Conservation (phyloP, 352 stramenopile species). For the Pythium plurisporium region DNA sequence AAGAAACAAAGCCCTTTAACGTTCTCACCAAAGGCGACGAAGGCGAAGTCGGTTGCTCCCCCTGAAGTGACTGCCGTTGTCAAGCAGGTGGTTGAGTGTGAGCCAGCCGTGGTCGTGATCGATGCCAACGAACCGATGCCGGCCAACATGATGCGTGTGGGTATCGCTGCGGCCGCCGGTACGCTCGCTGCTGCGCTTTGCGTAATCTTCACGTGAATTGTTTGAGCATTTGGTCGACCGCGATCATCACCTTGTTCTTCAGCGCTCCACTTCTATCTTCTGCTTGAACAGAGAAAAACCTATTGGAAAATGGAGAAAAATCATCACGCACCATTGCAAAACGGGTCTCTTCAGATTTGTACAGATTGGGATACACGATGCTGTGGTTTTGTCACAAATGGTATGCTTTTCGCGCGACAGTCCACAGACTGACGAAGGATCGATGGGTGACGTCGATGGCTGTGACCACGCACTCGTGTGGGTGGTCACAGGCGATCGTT, state of each 20-base stretch:
- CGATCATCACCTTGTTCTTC: not conserved
- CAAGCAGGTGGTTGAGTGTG: not conserved
- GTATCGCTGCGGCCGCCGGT: conserved; percentile 50
- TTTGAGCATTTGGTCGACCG: too few species aligned
- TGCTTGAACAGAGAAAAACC: conserved; percentile 7
- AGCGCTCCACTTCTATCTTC: conserved; percentile 1
- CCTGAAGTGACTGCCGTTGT: not conserved
- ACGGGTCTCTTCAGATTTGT: not conserved
- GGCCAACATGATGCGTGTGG: conserved; percentile 35
- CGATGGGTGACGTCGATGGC: conserved; percentile 28
- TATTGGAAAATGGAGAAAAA: conserved; percentile 17
- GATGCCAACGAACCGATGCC: conserved; percentile 34
- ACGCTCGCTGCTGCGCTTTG: conserved; percentile 56
- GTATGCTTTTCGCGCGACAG: conserved; percentile 45
- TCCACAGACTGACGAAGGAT: conserved; percentile 31
- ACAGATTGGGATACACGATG: not conserved
- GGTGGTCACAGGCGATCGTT: conserved; percentile 67
- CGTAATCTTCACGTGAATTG: conserved; percentile 45
- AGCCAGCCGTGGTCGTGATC: not conserved
- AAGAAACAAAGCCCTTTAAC: not conserved
- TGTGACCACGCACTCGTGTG: conserved; percentile 47
- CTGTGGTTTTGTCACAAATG: conserved; percentile 19
- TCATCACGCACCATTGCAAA: not conserved
- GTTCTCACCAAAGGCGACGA: conserved; percentile 1
- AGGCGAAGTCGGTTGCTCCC: not conserved